These are phyloP conservation scores for Cryphonectria nitschkei DNA, from an alignment of 2,329 filamentous ascomycete genomes.

Conservation along the genomic window DNA sequence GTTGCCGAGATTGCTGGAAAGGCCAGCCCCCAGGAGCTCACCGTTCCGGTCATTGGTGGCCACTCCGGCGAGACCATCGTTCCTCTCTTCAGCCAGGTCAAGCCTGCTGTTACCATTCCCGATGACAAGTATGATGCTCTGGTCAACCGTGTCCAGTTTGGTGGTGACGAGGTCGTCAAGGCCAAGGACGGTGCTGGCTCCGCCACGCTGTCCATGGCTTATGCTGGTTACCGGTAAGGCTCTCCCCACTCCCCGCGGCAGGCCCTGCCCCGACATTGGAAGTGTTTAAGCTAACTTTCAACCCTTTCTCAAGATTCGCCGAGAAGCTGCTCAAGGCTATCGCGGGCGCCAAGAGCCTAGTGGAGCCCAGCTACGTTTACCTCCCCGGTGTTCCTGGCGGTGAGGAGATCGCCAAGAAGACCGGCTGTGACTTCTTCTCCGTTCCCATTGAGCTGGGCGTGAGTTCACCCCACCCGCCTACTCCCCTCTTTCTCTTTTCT, in stretches of 20 bases:
- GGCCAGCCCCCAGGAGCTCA: conserved; percentile 79
- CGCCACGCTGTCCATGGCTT: conserved; percentile 85
- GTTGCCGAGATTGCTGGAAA: conserved; percentile 83
- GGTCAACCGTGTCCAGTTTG: conserved; percentile 95
- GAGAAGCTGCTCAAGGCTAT: conserved; percentile 89
- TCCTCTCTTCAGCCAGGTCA: conserved; percentile 91
- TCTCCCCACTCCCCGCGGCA: neutral
- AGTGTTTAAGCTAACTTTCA: conserved; percentile 21
- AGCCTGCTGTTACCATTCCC: conserved; percentile 76
- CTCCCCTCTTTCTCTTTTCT: neutral
- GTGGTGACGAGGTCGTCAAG: conserved; percentile 91
- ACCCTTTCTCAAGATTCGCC: conserved; percentile 70
- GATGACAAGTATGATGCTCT: conserved; percentile 88
- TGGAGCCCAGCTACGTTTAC: conserved; percentile 96
- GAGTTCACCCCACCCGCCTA: conserved; percentile 49
- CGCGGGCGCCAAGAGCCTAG: conserved; percentile 87
- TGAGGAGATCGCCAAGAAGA: conserved; percentile 81
- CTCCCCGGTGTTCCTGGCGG: conserved; percentile 87
- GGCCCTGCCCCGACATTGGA: neutral
- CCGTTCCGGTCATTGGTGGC: conserved; percentile 90
- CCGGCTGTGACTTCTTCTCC: conserved; percentile 91
- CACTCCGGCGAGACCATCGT: conserved; percentile 99
- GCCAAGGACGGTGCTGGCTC: conserved; percentile 84
- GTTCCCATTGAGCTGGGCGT: conserved; percentile 94
- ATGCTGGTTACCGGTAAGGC: conserved; percentile 85